Percentiles rank a stretch among this genome's conserved stretches.
Conservation (phyloP, 1,284 basidiomycete species). For the Takashimella tepidaria region DNA sequence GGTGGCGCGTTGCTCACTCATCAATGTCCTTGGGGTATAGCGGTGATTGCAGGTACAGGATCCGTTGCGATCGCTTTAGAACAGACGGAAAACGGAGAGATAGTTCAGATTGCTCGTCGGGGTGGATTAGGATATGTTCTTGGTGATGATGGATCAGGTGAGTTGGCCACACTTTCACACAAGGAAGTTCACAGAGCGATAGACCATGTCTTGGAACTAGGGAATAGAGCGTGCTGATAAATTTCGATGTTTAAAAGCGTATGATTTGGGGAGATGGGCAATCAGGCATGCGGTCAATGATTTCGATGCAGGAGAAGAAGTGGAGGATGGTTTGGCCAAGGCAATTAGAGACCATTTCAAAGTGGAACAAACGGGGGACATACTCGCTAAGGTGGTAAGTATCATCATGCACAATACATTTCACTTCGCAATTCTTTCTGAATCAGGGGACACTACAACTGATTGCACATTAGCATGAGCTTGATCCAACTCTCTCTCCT, state of each 20-base stretch:
- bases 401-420: not conserved
- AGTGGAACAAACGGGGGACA: conserved; percentile 22
- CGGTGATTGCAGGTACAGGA: conserved; percentile 39
- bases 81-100: conserved; percentile 14
- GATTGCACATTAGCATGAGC: conserved; percentile 29
- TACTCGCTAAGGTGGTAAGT: conserved; percentile 31
- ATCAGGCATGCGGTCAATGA: conserved; percentile 25
- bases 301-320: conserved; percentile 25
- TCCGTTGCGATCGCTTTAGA: conserved; percentile 29
- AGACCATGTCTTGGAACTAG: too few species aligned
- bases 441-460: too few species aligned
- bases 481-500: conserved; percentile 20
- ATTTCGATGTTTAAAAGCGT: too few species aligned
- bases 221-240: too few species aligned
- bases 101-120: conserved; percentile 22
- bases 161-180: too few species aligned
- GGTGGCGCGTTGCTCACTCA: conserved; percentile 29
- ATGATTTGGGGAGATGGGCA: conserved; percentile 31
- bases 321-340: conserved; percentile 16
- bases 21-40: conserved; percentile 32
- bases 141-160: conserved; percentile 40
- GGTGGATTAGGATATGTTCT: conserved; percentile 37
- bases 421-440: too few species aligned
- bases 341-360: conserved; percentile 25
- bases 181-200: too few species aligned